Evolutionary conservation across 495 filamentous ascomycete species (phyloP).

Genomic region (Cercophora samala): DNA sequence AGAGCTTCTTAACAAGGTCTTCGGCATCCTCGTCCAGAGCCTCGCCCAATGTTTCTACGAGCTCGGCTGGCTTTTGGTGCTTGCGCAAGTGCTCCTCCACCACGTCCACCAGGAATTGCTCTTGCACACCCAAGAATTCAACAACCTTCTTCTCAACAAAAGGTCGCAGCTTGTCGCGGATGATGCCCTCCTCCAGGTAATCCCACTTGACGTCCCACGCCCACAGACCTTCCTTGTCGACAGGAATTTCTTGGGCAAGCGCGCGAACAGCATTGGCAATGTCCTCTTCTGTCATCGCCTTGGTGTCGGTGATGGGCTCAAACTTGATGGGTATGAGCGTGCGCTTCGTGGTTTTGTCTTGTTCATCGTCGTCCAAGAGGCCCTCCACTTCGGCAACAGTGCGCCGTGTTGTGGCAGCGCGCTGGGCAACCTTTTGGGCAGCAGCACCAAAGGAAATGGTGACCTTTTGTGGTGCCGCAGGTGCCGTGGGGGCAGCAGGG

Average conservation of each 20-base stretch:
- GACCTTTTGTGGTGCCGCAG: conserved; percentile 77
- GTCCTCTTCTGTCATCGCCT: conserved; percentile 77
- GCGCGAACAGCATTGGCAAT: conserved; percentile 72
- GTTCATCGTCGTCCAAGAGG: conserved; percentile 89
- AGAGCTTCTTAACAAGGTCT: conserved; percentile 90
- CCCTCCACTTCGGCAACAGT: conserved; percentile 93
- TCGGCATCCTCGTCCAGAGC: conserved; percentile 94
- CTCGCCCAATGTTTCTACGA: conserved; percentile 83
- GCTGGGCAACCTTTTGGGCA: conserved; percentile 73
- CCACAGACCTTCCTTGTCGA: conserved; percentile 83
- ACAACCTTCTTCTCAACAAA: conserved; percentile 98
- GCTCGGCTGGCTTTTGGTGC: conserved; percentile 67
- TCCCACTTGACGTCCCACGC: conserved; percentile 92
- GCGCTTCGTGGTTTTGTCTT: conserved; percentile 67
- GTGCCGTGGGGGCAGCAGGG: conserved; percentile 48
- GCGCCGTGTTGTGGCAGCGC: conserved; percentile 62
- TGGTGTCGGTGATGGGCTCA: conserved; percentile 66
- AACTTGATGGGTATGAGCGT: conserved; percentile 90
- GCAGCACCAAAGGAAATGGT: conserved; percentile 90
- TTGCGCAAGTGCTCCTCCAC: conserved; percentile 84
- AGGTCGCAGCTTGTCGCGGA: conserved; percentile 83
- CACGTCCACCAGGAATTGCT: conserved; percentile 90
- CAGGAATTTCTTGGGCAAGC: conserved; percentile 85
- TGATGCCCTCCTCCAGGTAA: conserved; percentile 78
- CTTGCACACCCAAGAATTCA: conserved; percentile 92